These are phyloP conservation scores for Hirsutella rhossiliensis DNA, from an alignment of 2,329 filamentous ascomycete species.

Conservation along the genomic window DNA sequence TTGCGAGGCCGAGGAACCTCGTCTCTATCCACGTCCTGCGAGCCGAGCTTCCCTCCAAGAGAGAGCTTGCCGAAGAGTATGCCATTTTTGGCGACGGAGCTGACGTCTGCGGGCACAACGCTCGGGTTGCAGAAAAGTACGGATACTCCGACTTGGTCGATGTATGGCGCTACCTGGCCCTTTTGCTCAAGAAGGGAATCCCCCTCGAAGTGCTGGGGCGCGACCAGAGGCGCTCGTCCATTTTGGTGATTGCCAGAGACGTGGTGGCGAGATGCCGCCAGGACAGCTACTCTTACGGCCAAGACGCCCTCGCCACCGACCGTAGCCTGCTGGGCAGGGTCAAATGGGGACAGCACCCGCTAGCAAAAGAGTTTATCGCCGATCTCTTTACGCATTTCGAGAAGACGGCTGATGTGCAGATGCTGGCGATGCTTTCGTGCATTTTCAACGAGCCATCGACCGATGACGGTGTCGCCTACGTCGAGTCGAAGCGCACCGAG, in stretches of 20 bases:
- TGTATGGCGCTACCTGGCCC: conserved; percentile 70
- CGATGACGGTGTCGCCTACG: conserved; percentile 43
- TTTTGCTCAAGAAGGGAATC: conserved; percentile 67
- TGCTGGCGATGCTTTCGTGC: conserved; percentile 61
- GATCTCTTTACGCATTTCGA: conserved; percentile 56
- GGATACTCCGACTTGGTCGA: conserved; percentile 62
- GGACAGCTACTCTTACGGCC: conserved; percentile 1
- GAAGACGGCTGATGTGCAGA: conserved; percentile 50
- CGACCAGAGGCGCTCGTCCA: conserved; percentile 41
- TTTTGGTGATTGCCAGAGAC: conserved; percentile 58
- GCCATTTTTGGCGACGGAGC: conserved; percentile 70
- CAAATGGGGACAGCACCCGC: conserved; percentile 55
- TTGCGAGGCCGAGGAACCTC: conserved; percentile 49
- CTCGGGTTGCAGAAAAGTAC: conserved; percentile 58
- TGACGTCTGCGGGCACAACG: conserved; percentile 78
- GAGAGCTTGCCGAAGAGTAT: conserved; percentile 66
- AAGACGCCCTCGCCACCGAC: conserved; percentile 7
- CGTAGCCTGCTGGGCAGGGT: conserved; percentile 42
- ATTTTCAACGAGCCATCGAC: conserved; percentile 51
- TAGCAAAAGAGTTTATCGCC: conserved; percentile 48
- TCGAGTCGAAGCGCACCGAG: conserved; percentile 42
- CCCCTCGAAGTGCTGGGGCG: conserved; percentile 53
- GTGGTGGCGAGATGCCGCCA: conserved; percentile 29
- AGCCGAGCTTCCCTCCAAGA: conserved; percentile 65
- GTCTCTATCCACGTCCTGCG: conserved; percentile 63